Base-by-base conservation (phyloP, 2,329 filamentous ascomycete genomes). In the Fusarium redolens region DNA sequence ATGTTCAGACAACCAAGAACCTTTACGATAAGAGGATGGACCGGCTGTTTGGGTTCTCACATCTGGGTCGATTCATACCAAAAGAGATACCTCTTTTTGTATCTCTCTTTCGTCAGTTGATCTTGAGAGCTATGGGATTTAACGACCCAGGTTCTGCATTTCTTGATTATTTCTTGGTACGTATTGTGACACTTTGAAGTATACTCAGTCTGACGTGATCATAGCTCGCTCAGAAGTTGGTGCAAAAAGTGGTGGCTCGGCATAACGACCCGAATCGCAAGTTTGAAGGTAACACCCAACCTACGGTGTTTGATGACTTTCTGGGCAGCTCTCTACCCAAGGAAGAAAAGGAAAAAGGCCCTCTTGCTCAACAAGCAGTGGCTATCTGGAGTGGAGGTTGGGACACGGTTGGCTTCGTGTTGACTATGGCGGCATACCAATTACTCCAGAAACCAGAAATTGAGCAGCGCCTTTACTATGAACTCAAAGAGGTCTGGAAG, bases 311-410 rank as follows among this genome's bases (percentile, higher is more conserved):
- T 9, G 59, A 61, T 13, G 33, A 61, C n/a, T 60, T 60, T 35
- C 35, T 60, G 5, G 56, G 41, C 17, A 60, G 56, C n/a, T n/a
- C 56, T 4, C 6, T 60, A 6, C 35, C 56, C 12, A 15, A 54
- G 11, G 28, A 33, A n/a, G 60, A 65, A 25, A 65, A 61, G 20
- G 44, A 40, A 44, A 51, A 51, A 5, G 45, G 45, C 6, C 56
- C 56, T 20, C 61, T 65, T 10, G 41, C 56, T 18, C 56, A 61
- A 14, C 56, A 65, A 47, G 45, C 61, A 17, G 33, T 65, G 20
- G 56, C 61, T 5, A 65, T 52, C 25, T 65, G 45, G 61, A 65
- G 56, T 18, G 56, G 56, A 13, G 61, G 56, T 14, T 61, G 45
- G 61, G 61, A 65, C n/a, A 45, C 45, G 9, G 41, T 58, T 20